Conservation (phyloP, 2,329 filamentous ascomycete genomes). For the Gyromitra esculenta region DNA sequence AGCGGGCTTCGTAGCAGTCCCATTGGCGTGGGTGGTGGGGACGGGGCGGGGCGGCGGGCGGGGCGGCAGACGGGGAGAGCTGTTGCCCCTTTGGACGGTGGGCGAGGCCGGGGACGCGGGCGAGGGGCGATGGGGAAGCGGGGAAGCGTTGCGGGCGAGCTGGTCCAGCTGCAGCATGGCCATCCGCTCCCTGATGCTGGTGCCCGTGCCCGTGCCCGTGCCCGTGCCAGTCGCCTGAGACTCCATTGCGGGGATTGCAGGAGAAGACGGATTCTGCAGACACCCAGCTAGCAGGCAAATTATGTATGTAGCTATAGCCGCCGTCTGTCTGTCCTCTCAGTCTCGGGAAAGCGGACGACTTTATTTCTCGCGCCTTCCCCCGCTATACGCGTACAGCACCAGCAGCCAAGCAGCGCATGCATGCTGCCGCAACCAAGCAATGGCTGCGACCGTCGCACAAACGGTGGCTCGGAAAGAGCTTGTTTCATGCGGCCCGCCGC, state of each 20-base stretch:
- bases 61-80: not conserved
- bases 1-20: not conserved
- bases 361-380: constrained; percentile 2
- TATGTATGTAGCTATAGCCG: not conserved
- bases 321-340: not conserved
- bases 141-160: not conserved
- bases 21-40: not conserved
- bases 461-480: not conserved
- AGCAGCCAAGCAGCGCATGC: not conserved
- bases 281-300: not conserved
- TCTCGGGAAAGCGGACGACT: not conserved
- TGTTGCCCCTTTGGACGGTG: not conserved
- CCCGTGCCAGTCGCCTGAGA: constrained; percentile 8
- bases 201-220: constrained; percentile 1
- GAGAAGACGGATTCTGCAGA: not conserved
- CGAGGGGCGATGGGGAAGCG: not conserved
- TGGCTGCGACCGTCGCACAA: not conserved
- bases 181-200: constrained; percentile 35
- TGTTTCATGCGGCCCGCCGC: not conserved
- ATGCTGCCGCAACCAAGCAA: not conserved
- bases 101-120: not conserved
- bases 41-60: not conserved
- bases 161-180: constrained; percentile 40
- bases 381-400: not conserved
- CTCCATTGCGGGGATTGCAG: not conserved